Percentiles rank a stretch among this genome's conserved stretches.
phyloP scores from a whole-genome alignment of 345 rosid genomes.

The Brassica cretica region DNA sequence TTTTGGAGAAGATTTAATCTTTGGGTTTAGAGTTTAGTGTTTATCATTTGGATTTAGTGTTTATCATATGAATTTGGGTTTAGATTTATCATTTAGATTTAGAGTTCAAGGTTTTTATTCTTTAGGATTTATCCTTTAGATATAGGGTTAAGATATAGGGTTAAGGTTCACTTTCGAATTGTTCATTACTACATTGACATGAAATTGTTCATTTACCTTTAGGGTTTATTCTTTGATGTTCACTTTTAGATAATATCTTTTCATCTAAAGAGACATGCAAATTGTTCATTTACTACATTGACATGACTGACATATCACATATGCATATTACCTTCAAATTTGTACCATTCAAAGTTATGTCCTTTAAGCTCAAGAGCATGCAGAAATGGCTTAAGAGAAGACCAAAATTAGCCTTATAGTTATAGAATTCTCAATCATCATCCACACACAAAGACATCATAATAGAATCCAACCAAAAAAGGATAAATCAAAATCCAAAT shows the following conservation, averaged over 20 bases:
- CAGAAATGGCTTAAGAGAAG: background rate
- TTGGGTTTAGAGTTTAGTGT: too few species aligned
- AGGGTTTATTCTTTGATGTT: too few species aligned
- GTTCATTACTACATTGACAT: too few species aligned
- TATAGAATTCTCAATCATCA: background rate
- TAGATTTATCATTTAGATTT: too few species aligned
- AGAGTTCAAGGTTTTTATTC: too few species aligned
- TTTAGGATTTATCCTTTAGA: too few species aligned
- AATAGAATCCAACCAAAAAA: background rate
- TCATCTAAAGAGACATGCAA: slow-evolving; percentile 14
- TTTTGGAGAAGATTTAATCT: too few species aligned
- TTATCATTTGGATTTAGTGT: too few species aligned
- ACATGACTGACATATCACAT: background rate
- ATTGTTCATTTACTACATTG: background rate
- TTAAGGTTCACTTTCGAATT: too few species aligned
- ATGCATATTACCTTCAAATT: background rate
- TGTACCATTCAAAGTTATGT: background rate
- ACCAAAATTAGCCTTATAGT: background rate
- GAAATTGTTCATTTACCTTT: too few species aligned
- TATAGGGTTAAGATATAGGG: too few species aligned
- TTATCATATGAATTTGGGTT: too few species aligned
- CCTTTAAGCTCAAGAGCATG: background rate
- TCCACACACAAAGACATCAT: background rate
- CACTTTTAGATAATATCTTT: background rate
- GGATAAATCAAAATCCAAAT: background rate